phyloP scores from a whole-genome alignment of 768 basidiomycete genomes.

The Roridomyces roridus region DNA sequence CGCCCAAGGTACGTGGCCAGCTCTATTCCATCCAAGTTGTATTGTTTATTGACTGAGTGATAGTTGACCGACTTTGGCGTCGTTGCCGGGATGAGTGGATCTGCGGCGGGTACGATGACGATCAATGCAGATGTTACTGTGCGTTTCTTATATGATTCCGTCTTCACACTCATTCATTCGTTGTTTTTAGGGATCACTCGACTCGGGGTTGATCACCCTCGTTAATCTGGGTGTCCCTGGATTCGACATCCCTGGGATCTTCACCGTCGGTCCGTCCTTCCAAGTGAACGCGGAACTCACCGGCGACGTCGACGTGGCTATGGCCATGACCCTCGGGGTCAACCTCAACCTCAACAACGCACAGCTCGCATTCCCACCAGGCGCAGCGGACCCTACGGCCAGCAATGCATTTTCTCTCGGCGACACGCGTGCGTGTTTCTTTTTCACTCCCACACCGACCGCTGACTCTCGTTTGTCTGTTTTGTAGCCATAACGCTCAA shows the following conservation, averaged over 20 bases:
- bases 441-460: background rate
- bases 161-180: background rate
- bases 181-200: constrained; percentile 41
- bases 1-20: constrained; percentile 28
- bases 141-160: background rate
- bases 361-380: constrained; percentile 18
- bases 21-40: background rate
- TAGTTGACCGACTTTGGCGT: constrained; percentile 8
- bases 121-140: constrained; percentile 45
- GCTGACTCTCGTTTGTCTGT: background rate
- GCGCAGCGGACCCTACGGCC: background rate
- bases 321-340: constrained; percentile 20
- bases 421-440: constrained; percentile 14
- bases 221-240: constrained; percentile 51
- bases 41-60: background rate
- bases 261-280: constrained; percentile 43
- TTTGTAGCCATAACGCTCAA: constrained; percentile 28
- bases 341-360: constrained; percentile 18
- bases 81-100: constrained; percentile 40
- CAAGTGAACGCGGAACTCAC: constrained; percentile 8
- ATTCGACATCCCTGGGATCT: constrained; percentile 56
- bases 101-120: constrained; percentile 44
- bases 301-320: constrained; percentile 15
- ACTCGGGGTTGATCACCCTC: constrained; percentile 49
- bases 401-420: constrained; percentile 14